phyloP scores from a whole-genome alignment of 306 rosid species.

The Sicyos baderoa region DNA sequence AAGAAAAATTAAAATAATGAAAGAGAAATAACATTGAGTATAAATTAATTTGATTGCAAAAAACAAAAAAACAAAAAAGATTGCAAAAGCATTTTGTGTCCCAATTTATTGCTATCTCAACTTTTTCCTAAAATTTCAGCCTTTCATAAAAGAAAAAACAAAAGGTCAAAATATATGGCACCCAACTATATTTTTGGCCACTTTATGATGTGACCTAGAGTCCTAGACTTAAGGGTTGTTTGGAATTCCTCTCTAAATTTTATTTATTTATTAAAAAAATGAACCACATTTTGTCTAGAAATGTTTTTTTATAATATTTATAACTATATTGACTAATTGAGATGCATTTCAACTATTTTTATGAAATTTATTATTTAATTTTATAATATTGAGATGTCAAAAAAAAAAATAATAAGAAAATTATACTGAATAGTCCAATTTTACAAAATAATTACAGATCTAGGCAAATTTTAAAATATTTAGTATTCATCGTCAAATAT shows the following conservation, averaged over 20 bases:
- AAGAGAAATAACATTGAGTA: neutral
- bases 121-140: neutral
- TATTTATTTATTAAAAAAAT: too few species aligned
- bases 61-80: neutral
- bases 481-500: too few species aligned
- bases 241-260: neutral
- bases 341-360: too few species aligned
- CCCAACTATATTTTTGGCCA: neutral
- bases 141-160: neutral
- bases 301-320: too few species aligned
- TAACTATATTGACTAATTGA: too few species aligned
- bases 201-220: neutral
- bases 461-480: too few species aligned
- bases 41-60: neutral
- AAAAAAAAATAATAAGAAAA: too few species aligned
- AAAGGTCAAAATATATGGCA: neutral
- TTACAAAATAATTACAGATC: too few species aligned
- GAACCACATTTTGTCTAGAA: too few species aligned
- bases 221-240: neutral
- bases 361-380: too few species aligned
- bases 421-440: too few species aligned
- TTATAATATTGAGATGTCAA: too few species aligned
- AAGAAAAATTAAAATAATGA: neutral
- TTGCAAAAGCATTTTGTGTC: neutral
- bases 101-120: conserved; percentile 9